Base-by-base conservation (phyloP, 108 stramenopile genomes). In the Skeletonema potamos region DNA sequence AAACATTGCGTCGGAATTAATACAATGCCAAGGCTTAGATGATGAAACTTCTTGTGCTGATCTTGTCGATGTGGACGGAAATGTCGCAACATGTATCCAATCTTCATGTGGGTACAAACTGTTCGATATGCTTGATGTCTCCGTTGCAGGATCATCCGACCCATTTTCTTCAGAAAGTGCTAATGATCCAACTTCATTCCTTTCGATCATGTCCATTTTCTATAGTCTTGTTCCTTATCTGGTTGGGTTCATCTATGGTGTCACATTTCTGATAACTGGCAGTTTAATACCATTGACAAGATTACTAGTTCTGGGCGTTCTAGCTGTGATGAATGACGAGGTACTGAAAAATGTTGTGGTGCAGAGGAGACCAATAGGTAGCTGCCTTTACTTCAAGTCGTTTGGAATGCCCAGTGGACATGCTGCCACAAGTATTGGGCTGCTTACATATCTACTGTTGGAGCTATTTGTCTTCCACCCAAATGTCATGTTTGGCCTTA, bases 371-470 rank as follows among this genome's bases (percentile, higher is more conserved):
- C 77, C 77, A 8, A 46, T 34, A 24, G 77, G 77, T 3, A 79
- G 77, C 27, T 79, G 77, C 28, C 41, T 79, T 41, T 72, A 79
- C 22, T 79, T 79, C 36, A 26, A 67, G 36, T 72, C 70, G 20
- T 72, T 34, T 44, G 77, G 77, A 1, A 79, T 79, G 77, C 77
- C 77, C 24, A 62, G 66, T 58, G 70, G 77, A 26, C 77, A 79
- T 58, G 65, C 77, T 2, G 70, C 70, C n/a, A 79, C 77, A 29
- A 66, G 64, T 51, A 72, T 79, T 27, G 77, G 77, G 18, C 54
- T 79, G 4, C 46, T 79, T 37, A 68, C 65, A n/a, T 79, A 63
- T 39, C 58, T 79, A 27, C 54, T 79, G 29, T 34, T 79, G 51
- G 77, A 79, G 30, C 20, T 72, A 32, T 72, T 72, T 43, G 41